A percentile compares a stretch with the other conserved stretches of the same genome.
Conservation (phyloP, 2,329 filamentous ascomycete genomes). For the Eutypella sp. region DNA sequence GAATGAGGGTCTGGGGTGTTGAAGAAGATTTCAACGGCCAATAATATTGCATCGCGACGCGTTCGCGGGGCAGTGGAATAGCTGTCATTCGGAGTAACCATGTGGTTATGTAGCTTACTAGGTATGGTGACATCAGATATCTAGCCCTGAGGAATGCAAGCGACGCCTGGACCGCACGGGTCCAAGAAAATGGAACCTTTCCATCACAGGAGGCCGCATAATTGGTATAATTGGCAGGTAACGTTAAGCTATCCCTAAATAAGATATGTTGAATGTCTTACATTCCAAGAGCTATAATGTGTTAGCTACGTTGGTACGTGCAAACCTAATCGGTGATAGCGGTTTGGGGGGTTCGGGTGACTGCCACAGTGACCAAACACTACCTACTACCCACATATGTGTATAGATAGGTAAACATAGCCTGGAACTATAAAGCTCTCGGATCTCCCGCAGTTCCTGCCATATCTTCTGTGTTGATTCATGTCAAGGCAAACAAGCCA, state of each 20-base stretch:
- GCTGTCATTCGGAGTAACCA: no score
- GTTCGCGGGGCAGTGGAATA: not conserved
- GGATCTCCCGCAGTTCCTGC: not conserved
- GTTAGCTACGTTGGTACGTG: not conserved
- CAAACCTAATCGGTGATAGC: no score
- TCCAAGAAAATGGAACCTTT: not conserved
- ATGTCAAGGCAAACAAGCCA: not conserved
- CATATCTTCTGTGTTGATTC: no score
- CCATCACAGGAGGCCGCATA: not conserved
- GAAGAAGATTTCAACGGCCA: not conserved
- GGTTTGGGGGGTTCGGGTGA: no score
- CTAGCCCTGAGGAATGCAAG: not conserved
- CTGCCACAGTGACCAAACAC: no score
- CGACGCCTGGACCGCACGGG: not conserved
- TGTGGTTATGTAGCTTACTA: no score
- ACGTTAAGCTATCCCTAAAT: not conserved
- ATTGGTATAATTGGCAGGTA: not conserved
- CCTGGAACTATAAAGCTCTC: not conserved
- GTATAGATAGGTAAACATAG: no score
- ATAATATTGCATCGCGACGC: not conserved
- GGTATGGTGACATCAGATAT: not conserved
- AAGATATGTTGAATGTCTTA: not conserved
- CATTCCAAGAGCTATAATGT: no score
- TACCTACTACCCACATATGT: not conserved
- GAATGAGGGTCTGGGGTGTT: not conserved